Evolutionary conservation across 495 filamentous ascomycete genomes (phyloP), one percentile per base, ranked within the genome.

Genomic region (Glarea lozoyensis): DNA sequence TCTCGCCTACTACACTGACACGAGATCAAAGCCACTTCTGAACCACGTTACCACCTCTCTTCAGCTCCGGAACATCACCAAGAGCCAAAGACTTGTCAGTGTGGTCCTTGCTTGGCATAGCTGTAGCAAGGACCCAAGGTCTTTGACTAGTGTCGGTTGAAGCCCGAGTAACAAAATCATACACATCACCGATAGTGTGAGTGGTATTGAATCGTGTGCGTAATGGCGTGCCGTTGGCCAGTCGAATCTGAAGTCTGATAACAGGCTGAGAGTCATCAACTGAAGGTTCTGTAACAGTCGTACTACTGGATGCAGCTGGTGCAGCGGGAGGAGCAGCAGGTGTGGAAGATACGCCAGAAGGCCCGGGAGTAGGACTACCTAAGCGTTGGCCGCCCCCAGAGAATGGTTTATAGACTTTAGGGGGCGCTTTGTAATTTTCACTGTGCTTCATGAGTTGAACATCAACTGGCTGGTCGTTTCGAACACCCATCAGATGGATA

Each of bases 61-160:
- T 93, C 65, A 94, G 89, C 42, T 94, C 88, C 0, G 78, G 54
- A 60, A 94, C 66, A 24, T 94, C 86, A 1, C 83, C 85, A 29
- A 96, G 60, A 4, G 74, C 76, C 44, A 70, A 64, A 1, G 53
- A 60, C 59, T 81, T 78, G 45, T 98, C 88, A 15, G 67, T 82
- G 39, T 96, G 74, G 52, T 97, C 90, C 64, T 88, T 94, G 62
- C 81, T 95, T 2, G 93, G 92, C 61, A 97, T 97, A 0, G 93
- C 97, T 1, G 92, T 98, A 58, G 94, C 89, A 42, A 98, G 60
- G 6, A 84, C 81, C 73, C 87, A 98, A 10, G 67, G 52, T 15
- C 89, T 73, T 31, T 61, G 55, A 37, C 65, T 68, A 45, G 76
- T 72, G 10, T 63, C 65, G 0, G 81, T 62, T 32, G 72, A 85